phyloP scores from a whole-genome alignment of 75 land plant genomes.

The Gnetum montanum region DNA sequence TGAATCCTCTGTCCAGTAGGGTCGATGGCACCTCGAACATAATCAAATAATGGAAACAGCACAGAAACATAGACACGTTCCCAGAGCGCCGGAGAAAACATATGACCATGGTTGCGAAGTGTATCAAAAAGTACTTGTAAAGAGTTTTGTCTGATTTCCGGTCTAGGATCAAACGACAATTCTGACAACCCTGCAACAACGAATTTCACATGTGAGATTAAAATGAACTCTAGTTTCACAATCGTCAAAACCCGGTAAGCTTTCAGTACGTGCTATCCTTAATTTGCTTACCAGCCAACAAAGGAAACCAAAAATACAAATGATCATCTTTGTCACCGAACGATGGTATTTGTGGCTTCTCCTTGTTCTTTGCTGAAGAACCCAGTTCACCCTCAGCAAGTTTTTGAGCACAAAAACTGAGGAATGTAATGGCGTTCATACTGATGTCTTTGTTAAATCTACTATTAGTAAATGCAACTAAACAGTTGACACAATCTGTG shows the following conservation, averaged over 20 bases:
- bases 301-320: constrained; percentile 95
- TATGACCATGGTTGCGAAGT: constrained; percentile 88
- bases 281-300: constrained; percentile 70
- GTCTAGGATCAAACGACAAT: constrained; percentile 94
- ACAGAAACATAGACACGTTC: constrained; percentile 96
- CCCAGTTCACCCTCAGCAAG: constrained; percentile 97
- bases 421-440: constrained; percentile 90
- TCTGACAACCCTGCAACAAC: constrained; percentile 87
- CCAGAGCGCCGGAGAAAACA: constrained; percentile 89
- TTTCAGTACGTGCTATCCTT: neutral
- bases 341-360: constrained; percentile 31
- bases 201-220: constrained; percentile 1
- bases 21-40: constrained; percentile 93
- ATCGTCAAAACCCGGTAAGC: neutral
- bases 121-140: constrained; percentile 93
- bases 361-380: constrained; percentile 37
- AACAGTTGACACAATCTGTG: constrained; percentile 97
- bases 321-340: constrained; percentile 78
- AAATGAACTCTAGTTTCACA: neutral
- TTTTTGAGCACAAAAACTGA: constrained; percentile 90
- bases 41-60: constrained; percentile 93
- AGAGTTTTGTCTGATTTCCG: constrained; percentile 92
- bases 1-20: constrained; percentile 43
- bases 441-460: constrained; percentile 95
- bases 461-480: constrained; percentile 95